A percentile compares a stretch with the other conserved stretches of the same genome.
Evolutionary conservation across 2,329 filamentous ascomycete genomes (phyloP).

Genomic region (Plenodomus lindquistii): DNA sequence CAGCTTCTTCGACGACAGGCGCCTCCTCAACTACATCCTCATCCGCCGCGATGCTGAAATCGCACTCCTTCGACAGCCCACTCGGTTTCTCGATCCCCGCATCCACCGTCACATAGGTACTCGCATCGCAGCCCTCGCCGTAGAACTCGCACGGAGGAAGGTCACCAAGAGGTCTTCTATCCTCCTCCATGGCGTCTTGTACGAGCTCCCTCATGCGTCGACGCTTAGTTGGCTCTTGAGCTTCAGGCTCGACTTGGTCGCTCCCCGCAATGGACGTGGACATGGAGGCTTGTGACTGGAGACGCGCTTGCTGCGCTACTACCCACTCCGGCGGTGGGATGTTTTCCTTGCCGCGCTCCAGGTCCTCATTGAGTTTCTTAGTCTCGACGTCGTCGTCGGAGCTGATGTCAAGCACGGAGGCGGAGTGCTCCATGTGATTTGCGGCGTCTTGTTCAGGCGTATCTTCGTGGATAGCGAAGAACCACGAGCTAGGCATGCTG

Average conservation of each 20-base stretch:
- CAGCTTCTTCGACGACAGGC: too few species aligned
- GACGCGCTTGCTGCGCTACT: neutral
- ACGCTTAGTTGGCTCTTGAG: slow-evolving; percentile 30
- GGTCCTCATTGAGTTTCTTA: slow-evolving; percentile 59
- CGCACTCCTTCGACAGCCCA: slow-evolving; percentile 37
- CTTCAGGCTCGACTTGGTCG: slow-evolving; percentile 16
- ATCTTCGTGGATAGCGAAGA: slow-evolving; percentile 94
- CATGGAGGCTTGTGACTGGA: slow-evolving; percentile 19
- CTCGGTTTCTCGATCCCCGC: slow-evolving; percentile 40
- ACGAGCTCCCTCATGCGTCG: slow-evolving; percentile 31
- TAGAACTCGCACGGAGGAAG: slow-evolving; percentile 45
- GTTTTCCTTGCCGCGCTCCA: slow-evolving; percentile 84
- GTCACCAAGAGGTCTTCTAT: slow-evolving; percentile 43
- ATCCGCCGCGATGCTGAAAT: slow-evolving; percentile 20
- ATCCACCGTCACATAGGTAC: slow-evolving; percentile 43
- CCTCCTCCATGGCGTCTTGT: slow-evolving; percentile 48
- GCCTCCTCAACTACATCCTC: neutral
- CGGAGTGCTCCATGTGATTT: slow-evolving; percentile 90
- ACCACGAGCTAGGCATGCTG: slow-evolving; percentile 67
- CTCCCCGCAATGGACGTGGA: slow-evolving; percentile 9
- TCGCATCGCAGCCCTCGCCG: slow-evolving; percentile 42
- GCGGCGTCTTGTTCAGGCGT: slow-evolving; percentile 87
- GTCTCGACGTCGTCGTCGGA: slow-evolving; percentile 77
- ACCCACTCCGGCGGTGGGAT: slow-evolving; percentile 67
- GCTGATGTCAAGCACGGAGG: slow-evolving; percentile 82